Conservation (phyloP, 2,329 filamentous ascomycete genomes). For the Scolecobasidium constrictum region DNA sequence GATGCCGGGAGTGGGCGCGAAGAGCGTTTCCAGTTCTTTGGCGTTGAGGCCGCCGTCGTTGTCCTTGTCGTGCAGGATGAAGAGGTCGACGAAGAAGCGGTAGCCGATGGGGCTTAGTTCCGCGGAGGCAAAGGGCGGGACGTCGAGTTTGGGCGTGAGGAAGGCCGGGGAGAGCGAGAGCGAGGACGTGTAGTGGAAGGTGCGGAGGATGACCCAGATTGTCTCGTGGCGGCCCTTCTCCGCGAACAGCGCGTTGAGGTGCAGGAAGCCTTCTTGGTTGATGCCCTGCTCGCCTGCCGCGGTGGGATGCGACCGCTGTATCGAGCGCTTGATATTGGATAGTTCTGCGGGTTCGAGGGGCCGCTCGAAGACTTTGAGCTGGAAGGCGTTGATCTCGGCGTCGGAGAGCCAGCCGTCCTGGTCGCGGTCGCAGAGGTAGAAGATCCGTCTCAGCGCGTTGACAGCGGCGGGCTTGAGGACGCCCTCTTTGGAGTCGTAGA, state of each 20-base stretch:
- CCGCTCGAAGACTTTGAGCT: slow-evolving; percentile 85
- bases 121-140: slow-evolving; percentile 82
- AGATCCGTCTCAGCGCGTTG: slow-evolving; percentile 77
- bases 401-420: slow-evolving; percentile 90
- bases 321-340: slow-evolving; percentile 80
- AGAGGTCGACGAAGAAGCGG: slow-evolving; percentile 94
- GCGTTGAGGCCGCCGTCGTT: slow-evolving; percentile 92
- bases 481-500: slow-evolving; percentile 90
- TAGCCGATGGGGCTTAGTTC: slow-evolving; percentile 92
- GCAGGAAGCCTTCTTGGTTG: slow-evolving; percentile 71
- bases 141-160: slow-evolving; percentile 85
- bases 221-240: slow-evolving; percentile 97
- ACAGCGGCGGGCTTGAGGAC: slow-evolving; percentile 81
- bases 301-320: slow-evolving; percentile 56
- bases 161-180: slow-evolving; percentile 85
- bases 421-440: slow-evolving; percentile 93
- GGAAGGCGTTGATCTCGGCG: slow-evolving; percentile 81
- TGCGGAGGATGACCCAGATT: slow-evolving; percentile 91
- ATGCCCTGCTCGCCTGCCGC: slow-evolving; percentile 61
- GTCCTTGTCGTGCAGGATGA: slow-evolving; percentile 90
- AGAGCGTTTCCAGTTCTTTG: slow-evolving; percentile 71
- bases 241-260: slow-evolving; percentile 90
- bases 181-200: slow-evolving; percentile 94
- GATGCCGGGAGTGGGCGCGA: slow-evolving; percentile 84
- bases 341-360: slow-evolving; percentile 70